Conservation (phyloP, 2,329 filamentous ascomycete genomes). For the Botrytis tulipae region DNA sequence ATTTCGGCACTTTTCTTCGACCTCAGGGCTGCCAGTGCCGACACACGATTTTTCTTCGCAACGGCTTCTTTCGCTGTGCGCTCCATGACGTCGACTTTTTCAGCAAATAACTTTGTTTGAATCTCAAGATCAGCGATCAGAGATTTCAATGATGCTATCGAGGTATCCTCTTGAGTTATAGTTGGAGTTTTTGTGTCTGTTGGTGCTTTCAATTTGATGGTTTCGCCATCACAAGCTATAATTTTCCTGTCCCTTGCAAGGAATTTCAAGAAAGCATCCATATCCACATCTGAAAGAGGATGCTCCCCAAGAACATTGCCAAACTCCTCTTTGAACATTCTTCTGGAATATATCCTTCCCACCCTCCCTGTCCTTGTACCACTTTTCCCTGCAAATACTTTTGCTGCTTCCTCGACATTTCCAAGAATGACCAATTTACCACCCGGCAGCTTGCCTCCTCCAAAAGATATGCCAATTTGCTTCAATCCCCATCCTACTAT, state of each 20-base stretch:
- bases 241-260: slow-evolving; percentile 64
- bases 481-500: slow-evolving; percentile 73
- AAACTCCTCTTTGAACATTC: slow-evolving; percentile 62
- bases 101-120: slow-evolving; percentile 65
- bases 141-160: slow-evolving; percentile 80
- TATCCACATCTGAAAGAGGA: slow-evolving; percentile 60
- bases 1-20: slow-evolving; percentile 80
- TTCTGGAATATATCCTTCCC: slow-evolving; percentile 65
- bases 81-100: slow-evolving; percentile 64
- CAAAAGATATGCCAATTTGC: slow-evolving; percentile 60
- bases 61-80: slow-evolving; percentile 68
- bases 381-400: slow-evolving; percentile 50
- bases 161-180: slow-evolving; percentile 75
- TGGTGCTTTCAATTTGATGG: slow-evolving; percentile 69
- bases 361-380: slow-evolving; percentile 50
- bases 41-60: slow-evolving; percentile 66
- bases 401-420: slow-evolving; percentile 60
- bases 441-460: slow-evolving; percentile 55
- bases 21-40: slow-evolving; percentile 75
- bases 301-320: slow-evolving; percentile 50
- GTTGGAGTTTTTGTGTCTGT: slow-evolving; percentile 41
- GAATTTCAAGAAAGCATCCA: slow-evolving; percentile 68
- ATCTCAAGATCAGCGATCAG: slow-evolving; percentile 72
- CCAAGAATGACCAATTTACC: slow-evolving; percentile 65
- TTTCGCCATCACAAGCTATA: slow-evolving; percentile 61